phyloP scores from a whole-genome alignment of 164 flowering plant genomes.

The Nymphaea thermarum region DNA sequence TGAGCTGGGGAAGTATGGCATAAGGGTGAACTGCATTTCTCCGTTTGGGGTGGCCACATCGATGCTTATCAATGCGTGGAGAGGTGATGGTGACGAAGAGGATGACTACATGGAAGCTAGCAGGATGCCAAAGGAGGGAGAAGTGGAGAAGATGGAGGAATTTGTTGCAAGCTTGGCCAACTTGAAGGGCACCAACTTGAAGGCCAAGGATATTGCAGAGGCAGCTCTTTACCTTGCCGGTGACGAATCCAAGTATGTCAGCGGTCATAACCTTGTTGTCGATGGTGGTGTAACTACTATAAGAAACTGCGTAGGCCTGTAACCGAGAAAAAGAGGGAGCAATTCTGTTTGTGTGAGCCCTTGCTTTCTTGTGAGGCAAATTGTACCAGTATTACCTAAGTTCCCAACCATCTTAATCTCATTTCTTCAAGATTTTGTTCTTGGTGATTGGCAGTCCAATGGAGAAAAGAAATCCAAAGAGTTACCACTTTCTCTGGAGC shows the following conservation, averaged over 20 bases:
- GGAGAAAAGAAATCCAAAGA: no score
- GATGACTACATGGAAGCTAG: conserved; percentile 17
- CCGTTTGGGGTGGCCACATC: conserved; percentile 84
- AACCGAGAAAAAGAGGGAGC: background rate
- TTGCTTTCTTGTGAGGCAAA: no score
- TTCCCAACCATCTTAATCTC: no score
- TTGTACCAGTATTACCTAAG: no score
- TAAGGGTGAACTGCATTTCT: conserved; percentile 81
- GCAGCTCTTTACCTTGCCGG: conserved; percentile 72
- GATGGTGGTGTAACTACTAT: conserved; percentile 70
- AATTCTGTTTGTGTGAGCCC: no score
- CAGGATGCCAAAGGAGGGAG: conserved; percentile 25
- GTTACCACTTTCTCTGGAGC: no score
- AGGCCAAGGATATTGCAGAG: conserved; percentile 56
- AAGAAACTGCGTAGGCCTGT: conserved; percentile 52
- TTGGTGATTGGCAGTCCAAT: no score
- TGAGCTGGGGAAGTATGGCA: conserved; percentile 68
- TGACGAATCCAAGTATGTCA: conserved; percentile 70
- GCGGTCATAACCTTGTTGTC: conserved; percentile 75
- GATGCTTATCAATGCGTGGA: conserved; percentile 72
- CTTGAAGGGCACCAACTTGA: conserved; percentile 38
- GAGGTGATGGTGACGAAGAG: conserved; percentile 13
- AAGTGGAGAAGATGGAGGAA: conserved; percentile 70
- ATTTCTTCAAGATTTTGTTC: no score
- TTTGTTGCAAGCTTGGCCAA: conserved; percentile 49